Evolutionary conservation across 2,329 filamentous ascomycete species (phyloP).

Genomic region (Pestalotiopsis sp.): DNA sequence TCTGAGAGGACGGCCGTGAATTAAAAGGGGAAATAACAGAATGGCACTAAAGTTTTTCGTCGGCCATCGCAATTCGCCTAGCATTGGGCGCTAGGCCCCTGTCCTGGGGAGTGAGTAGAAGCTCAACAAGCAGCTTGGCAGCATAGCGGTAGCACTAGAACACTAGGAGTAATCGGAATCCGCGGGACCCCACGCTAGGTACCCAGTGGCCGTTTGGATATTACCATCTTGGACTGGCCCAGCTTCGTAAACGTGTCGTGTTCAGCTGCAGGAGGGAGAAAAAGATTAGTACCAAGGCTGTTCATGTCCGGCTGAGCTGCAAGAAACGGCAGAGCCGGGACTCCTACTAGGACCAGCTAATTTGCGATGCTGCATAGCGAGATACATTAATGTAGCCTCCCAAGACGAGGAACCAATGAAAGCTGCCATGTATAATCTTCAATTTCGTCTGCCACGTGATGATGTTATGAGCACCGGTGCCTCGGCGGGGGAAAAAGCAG

Average conservation of each 20-base stretch:
- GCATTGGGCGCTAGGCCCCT: slow-evolving; percentile 1
- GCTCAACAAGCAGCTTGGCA: background rate
- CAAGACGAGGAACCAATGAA: background rate
- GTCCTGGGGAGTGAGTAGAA: background rate
- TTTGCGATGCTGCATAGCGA: slow-evolving; percentile 9
- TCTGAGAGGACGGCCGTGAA: background rate
- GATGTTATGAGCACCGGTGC: background rate
- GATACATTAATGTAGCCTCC: background rate
- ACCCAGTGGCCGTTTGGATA: background rate
- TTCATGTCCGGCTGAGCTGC: background rate
- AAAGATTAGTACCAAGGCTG: background rate
- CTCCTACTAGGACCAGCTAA: background rate
- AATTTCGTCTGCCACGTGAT: background rate
- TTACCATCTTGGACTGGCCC: background rate
- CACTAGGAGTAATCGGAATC: background rate
- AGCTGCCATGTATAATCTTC: background rate
- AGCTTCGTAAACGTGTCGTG: background rate
- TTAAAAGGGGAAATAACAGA: background rate
- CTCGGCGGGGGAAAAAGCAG: background rate
- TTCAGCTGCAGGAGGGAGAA: background rate
- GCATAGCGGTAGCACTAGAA: background rate
- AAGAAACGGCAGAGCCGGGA: background rate
- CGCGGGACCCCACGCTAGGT: background rate
- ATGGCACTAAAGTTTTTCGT: slow-evolving; percentile 4
- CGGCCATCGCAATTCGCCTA: background rate